Percentiles rank a stretch among this genome's conserved stretches.
Conservation (phyloP, 371 early-diverging fungal species). For the Choanephora cucurbitarum region DNA sequence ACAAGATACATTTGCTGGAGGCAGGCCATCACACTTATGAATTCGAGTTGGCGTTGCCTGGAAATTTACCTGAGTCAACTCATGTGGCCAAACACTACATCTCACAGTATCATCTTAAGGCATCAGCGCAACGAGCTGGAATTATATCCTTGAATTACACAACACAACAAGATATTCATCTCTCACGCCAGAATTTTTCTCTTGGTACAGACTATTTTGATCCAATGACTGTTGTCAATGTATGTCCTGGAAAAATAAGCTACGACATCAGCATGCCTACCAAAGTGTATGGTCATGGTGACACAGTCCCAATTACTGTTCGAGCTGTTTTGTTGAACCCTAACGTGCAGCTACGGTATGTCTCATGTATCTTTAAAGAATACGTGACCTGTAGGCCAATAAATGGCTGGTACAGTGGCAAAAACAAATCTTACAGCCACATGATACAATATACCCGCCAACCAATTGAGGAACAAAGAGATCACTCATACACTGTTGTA, state of each 20-base stretch:
- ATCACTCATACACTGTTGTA: conserved; percentile 1
- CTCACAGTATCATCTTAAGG: conserved; percentile 34
- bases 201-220: conserved; percentile 14
- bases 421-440: conserved; percentile 35
- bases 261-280: conserved; percentile 37
- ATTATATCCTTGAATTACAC: conserved; percentile 24
- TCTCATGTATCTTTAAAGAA: conserved; percentile 45
- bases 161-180: conserved; percentile 18
- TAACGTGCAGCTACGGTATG: conserved; percentile 18
- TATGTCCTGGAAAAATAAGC: conserved; percentile 29
- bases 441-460: conserved; percentile 32
- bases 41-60: conserved; percentile 39
- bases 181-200: conserved; percentile 24
- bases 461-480: conserved; percentile 9
- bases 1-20: conserved; percentile 6
- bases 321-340: conserved; percentile 15
- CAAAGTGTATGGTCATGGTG: conserved; percentile 29
- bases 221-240: conserved; percentile 35
- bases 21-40: conserved; percentile 30
- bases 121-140: conserved; percentile 25
- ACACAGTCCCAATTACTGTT: conserved; percentile 28
- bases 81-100: conserved; percentile 29
- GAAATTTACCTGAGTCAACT: conserved; percentile 34
- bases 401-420: conserved; percentile 34
- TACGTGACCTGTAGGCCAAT: conserved; percentile 39